Evolutionary conservation across 2,329 filamentous ascomycete genomes (phyloP), one percentile per base, ranked within the genome.

Genomic region (Colletotrichum tofieldiae): DNA sequence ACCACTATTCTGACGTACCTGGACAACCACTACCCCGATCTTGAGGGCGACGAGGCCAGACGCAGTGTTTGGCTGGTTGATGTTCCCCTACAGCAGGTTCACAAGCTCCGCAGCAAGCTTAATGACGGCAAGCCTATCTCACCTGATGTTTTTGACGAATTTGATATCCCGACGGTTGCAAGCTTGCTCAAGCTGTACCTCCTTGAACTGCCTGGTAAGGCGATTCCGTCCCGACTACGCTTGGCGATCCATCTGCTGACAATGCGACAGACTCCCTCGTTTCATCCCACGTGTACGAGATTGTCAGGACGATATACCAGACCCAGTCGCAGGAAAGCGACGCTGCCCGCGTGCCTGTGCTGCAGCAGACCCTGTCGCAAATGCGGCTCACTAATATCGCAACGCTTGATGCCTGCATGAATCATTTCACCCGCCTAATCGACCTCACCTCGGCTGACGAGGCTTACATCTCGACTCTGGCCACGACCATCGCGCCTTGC

Each of bases 261-360:
- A 52, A 4, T 23, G 26, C 58, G 12, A 23, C 76, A 96, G 96
- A 99, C 83, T 98, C 96, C n/a, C 89, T 99, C 74, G 96, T 99
- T 73, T 98, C 96, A 68, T 97, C 95, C 51, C 96, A 98, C 81
- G 95, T 99, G 71, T 99, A 99, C 82, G 97, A 99, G 84, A 98
- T 99, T 79, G 92, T 99, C 80, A 95, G 98, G 84, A 98, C 95
- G 2, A 97, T 99, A 75, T 99, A 99, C 85, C 92, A 91, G 58
- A 95, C 93, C 18, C 73, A 73, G 43, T 64, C 73, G 5, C 89
- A 93, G 52, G 94, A 97, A 69, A 89, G 90, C 20, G 94, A 97
- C 77, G 88, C 91, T 63, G 92, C 94, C 16, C 93, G 96, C 65
- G 89, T 99, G 75, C 93, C 95, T 66, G 94, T 98, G 73, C 90